Evolutionary conservation across 805 yeast genomes (phyloP).

Genomic region (Starmerella lactis-condensi): DNA sequence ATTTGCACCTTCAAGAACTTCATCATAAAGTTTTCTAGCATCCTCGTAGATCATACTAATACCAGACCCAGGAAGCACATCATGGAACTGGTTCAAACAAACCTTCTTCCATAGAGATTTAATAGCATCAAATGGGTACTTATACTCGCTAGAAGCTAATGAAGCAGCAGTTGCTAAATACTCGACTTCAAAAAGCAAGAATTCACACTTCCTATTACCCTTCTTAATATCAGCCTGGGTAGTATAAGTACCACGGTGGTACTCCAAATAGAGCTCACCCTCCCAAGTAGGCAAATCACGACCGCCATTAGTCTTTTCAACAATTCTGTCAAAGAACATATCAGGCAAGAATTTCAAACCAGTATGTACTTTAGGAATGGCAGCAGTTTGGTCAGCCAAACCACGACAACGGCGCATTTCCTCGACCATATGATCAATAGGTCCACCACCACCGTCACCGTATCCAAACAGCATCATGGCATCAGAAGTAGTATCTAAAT

Average conservation of each 20-base stretch:
- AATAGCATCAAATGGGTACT: slow-evolving; percentile 54
- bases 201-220: slow-evolving; percentile 58
- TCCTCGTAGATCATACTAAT: slow-evolving; percentile 88
- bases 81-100: slow-evolving; percentile 85
- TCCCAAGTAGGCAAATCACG: slow-evolving; percentile 62
- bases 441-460: slow-evolving; percentile 99
- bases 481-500: slow-evolving; percentile 58
- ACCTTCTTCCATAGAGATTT: slow-evolving; percentile 73
- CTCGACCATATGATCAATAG: slow-evolving; percentile 82
- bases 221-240: slow-evolving; percentile 77
- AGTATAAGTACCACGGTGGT: slow-evolving; percentile 93
- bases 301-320: slow-evolving; percentile 47
- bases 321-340: slow-evolving; percentile 53
- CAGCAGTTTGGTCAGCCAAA: slow-evolving; percentile 48
- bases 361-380: slow-evolving; percentile 59
- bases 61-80: slow-evolving; percentile 93
- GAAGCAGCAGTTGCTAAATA: slow-evolving; percentile 62
- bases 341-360: slow-evolving; percentile 48
- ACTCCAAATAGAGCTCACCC: slow-evolving; percentile 86
- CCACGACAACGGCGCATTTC: slow-evolving; percentile 85
- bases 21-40: slow-evolving; percentile 58
- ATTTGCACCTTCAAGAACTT: slow-evolving; percentile 36
- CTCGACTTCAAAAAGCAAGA: slow-evolving; percentile 70
- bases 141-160: slow-evolving; percentile 29
- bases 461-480: slow-evolving; percentile 73